Percentiles rank a stretch among this genome's conserved stretches.
phyloP scores from a whole-genome alignment of 2,329 filamentous ascomycete genomes.

The Stachybotrys elegans region DNA sequence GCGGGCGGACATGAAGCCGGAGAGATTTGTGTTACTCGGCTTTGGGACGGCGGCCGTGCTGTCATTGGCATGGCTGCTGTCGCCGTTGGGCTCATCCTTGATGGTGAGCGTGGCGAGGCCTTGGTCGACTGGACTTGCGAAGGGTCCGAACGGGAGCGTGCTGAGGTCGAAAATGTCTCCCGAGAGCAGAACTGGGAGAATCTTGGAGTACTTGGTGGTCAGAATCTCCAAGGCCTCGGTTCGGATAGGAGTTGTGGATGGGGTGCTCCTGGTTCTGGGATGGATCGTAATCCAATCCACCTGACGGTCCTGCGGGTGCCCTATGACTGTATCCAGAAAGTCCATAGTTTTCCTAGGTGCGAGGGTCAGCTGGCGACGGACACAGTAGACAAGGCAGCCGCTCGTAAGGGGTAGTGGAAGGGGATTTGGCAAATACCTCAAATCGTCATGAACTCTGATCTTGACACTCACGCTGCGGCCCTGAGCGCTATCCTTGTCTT shows the following conservation, averaged over 20 bases:
- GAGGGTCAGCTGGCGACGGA: neutral
- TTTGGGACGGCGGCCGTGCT: constrained; percentile 12
- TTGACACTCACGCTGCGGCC: constrained; percentile 64
- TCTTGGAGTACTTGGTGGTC: constrained; percentile 43
- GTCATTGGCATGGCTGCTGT: no score
- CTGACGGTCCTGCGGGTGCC: constrained; percentile 42
- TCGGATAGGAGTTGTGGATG: constrained; percentile 56
- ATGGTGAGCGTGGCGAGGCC: constrained; percentile 25
- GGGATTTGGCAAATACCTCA: constrained; percentile 34
- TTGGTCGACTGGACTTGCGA: constrained; percentile 16
- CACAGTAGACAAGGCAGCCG: neutral
- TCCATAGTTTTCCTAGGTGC: constrained; percentile 46
- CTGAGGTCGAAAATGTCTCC: constrained; percentile 61
- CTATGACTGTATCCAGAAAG: constrained; percentile 59
- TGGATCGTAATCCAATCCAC: constrained; percentile 69
- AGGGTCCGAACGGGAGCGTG: constrained; percentile 37
- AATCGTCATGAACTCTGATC: constrained; percentile 62
- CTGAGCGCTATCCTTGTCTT: constrained; percentile 35
- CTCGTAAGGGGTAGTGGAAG: neutral
- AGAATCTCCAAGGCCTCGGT: constrained; percentile 55
- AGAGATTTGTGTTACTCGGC: constrained; percentile 42
- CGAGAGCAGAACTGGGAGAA: constrained; percentile 62
- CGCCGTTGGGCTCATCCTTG: constrained; percentile 11
- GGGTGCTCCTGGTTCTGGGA: constrained; percentile 57
- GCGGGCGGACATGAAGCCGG: constrained; percentile 66